phyloP scores from a whole-genome alignment of 805 yeast genomes.

The Lachancea thermotolerans region DNA sequence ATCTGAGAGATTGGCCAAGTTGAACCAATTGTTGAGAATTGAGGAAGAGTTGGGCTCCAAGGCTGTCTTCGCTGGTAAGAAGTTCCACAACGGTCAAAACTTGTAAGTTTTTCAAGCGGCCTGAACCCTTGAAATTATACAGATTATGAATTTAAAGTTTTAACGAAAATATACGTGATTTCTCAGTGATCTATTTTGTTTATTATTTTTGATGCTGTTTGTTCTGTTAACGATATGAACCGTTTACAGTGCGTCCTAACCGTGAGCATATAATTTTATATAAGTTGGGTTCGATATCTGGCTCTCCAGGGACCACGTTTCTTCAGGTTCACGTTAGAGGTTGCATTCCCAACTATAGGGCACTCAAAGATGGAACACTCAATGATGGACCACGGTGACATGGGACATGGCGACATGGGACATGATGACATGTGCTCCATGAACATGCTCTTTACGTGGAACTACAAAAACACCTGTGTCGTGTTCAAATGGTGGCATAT shows the following conservation, averaged over 20 bases:
- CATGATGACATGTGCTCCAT: slow-evolving; percentile 40
- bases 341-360: neutral
- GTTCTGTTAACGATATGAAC: neutral
- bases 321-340: too few relatives aligned
- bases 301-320: too few relatives aligned
- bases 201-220: neutral
- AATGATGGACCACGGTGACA: slow-evolving; percentile 18
- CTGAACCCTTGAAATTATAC: slow-evolving; percentile 2
- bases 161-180: slow-evolving; percentile 6
- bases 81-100: slow-evolving; percentile 60
- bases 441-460: slow-evolving; percentile 79
- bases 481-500: slow-evolving; percentile 80
- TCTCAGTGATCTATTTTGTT: neutral
- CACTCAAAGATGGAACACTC: slow-evolving; percentile 5
- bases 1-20: slow-evolving; percentile 98
- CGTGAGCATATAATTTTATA: too few relatives aligned
- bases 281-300: too few relatives aligned
- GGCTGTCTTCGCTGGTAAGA: slow-evolving; percentile 90
- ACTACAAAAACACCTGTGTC: slow-evolving; percentile 64
- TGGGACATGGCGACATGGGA: slow-evolving; percentile 20
- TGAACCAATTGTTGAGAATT: slow-evolving; percentile 96
- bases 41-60: slow-evolving; percentile 98
- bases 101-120: slow-evolving; percentile 24
- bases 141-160: slow-evolving; percentile 6
- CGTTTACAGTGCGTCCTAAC: too few relatives aligned